Evolutionary conservation across 208 protist genomes (phyloP), one percentile per base, ranked within the genome.

Genomic region (Acanthamoeba quina): DNA sequence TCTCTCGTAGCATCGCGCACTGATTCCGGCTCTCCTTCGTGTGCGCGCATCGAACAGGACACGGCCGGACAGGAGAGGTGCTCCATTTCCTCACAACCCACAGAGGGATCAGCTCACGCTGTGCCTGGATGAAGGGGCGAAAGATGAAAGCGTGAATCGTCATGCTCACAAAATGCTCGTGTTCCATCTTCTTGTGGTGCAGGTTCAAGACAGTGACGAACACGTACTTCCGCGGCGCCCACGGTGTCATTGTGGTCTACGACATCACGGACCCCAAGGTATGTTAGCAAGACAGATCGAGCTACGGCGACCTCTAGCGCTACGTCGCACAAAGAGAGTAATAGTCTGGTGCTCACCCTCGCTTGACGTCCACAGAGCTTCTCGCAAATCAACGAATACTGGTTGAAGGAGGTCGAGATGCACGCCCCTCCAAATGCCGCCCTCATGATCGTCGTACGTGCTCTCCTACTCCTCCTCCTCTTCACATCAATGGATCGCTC

Each of bases 131-230:
- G 41, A 47, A 47, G 41, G 19, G 19, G 15, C 10, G 2, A 13
- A 58, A 58, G 15, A 58, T 58, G 6, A 21, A 0, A 10, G 19
- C 13, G 54, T 58, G 37, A 37, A 37, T 37, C 37, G 37, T 37
- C 37, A 62, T 24, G 56, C 56, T 62, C 58, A 64, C 58, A 47
- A 47, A 47, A n/a, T 21, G 60, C 0, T 66, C 60, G 60, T 31
- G 3, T 80, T 86, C 26, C 24, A 4, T 7, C 24, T 29, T 26
- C 41, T 47, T 26, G 37, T 7, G 6, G 26, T n/a, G 10, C 47
- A 88, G 80, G 49, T 88, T 88, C 80, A 88, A 88, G 80, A 88
- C 80, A 49, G 80, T 88, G 54, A 88, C 80, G 15, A 88, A 88
- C 52, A 88, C 80, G 21, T 88, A 88, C 80, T 88, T 88, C 80